Percentiles rank a stretch among this genome's conserved stretches.
Conservation (phyloP, 352 stramenopile species). For the Phytophthora kernoviae region DNA sequence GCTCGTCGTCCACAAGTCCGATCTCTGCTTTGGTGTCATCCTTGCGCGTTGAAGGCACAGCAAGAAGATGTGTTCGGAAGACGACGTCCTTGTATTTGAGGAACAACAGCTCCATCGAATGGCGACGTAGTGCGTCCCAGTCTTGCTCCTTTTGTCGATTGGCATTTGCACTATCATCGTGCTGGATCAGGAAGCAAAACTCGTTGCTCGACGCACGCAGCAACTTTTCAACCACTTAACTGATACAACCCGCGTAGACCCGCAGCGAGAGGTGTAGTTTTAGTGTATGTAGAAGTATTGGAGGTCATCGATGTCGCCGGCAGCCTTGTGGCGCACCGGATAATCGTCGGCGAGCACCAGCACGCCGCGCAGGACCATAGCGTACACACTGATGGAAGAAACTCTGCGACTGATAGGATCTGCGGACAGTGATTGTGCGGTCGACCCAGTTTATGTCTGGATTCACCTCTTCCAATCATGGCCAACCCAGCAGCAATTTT, state of each 20-base stretch:
- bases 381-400: conserved; percentile 3
- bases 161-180: background rate
- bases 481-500: conserved; percentile 1
- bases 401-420: background rate
- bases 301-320: background rate
- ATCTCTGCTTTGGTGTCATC: background rate
- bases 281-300: conserved; percentile 3
- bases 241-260: conserved; percentile 1
- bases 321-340: background rate
- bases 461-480: conserved; percentile 3
- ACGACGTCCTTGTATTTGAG: background rate
- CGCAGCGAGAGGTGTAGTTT: background rate
- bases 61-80: background rate
- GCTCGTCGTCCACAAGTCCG: background rate
- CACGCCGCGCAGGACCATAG: background rate
- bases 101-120: background rate
- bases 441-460: conserved; percentile 1
- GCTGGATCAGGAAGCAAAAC: conserved; percentile 16
- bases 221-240: conserved; percentile 4
- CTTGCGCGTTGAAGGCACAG: background rate
- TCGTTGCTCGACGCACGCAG: background rate
- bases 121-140: background rate
- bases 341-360: background rate
- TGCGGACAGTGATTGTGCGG: background rate
- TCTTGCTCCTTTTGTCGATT: background rate